Base-by-base conservation (phyloP, 805 yeast species). In the Nakazawaea holstii region DNA sequence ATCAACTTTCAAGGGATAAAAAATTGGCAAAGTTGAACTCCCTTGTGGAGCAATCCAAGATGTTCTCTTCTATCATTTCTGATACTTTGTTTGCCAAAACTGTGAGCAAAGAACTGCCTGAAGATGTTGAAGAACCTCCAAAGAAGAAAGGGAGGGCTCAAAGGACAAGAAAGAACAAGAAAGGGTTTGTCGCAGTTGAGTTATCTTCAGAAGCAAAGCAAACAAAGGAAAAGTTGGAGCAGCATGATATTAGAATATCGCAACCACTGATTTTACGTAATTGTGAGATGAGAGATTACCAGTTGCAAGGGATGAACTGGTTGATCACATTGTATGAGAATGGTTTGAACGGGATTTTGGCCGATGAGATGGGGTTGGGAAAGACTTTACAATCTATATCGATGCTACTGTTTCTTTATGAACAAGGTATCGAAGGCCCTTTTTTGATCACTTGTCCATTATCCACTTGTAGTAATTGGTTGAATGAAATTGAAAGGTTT, bases 281-380 rank as follows among this genome's bases (percentile, higher is more conserved):
- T 7, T 87, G 88, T 29, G 58, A 59, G 0, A 69, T 92, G 73
- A 88, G 89, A 58, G 85, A 82, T 28, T 90, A 94, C 59, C 99
- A 92, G 64, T 62, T 88, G 15, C 90, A 86, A 48, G 99, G 98
- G 1, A 74, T 92, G 48, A 90, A 88, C 53, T 92, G 98, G 98
- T 67, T 94, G 37, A 76, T 84, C 11, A 84, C 96, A 0, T 66
- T 92, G 26, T 94, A 86, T 61, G 95, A 91, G 59, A 94, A 92
- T 64, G 99, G 98, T 0, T 70, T 92, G 28, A 92, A 92, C 62
- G 99, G 98, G 2, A 91, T 94, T 32, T 68, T 94, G 17, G 98
- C 98, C 0, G 98, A 94, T 66, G 98, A 92, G 63, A 92, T 92
- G 99, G 98, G 98, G 0, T 69, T 92, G 26, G 99, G 99, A 1